Evolutionary conservation across 352 stramenopile species (phyloP), one percentile per base, ranked within the genome.

Genomic region (Globisporangium iwayamae): DNA sequence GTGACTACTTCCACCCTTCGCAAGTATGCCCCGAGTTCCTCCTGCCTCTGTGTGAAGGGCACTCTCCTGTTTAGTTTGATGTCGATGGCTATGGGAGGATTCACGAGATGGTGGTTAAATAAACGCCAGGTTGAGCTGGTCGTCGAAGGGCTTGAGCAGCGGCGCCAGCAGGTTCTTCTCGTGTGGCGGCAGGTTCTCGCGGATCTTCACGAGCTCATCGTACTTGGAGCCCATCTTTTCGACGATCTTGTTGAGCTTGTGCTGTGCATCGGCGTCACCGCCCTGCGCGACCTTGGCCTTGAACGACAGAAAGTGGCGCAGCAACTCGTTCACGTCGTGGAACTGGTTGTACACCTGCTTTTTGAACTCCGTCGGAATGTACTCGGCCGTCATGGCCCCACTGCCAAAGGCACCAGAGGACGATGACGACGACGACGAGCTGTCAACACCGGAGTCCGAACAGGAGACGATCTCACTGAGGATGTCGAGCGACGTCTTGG

Each of bases 181-280:
- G 62, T 93, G 84, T 1, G 87, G 85, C 18, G 87, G 87, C 28
- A 96, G 60, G 7, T 83, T 82, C 57, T 93, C 82, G 18, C 87
- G 83, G 66, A 94, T 85, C 69, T 87, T 91, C n/a, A 81, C 71
- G 6, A 96, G 63, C 58, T 96, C 81, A 67, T 94, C 87, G 67
- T 93, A 96, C 69, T 96, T 96, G 64, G 79, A 85, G 43, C 85
- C 79, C 78, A 96, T 96, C 64, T 90, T 90, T 53, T 89, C 87
- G n/a, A 89, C 75, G 53, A 96, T 96, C 53, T 79, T 78, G 63
- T 91, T 88, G 56, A 96, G 79, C 60, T 95, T 95, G 57, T 71
- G 74, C 62, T 87, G 74, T 16, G 81, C 82, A 51, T 94, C 81
- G 58, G 75, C 50, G 45, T 77, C 69, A 13, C 72, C 76, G 9